Evolutionary conservation across 176 grass and related monocot species (phyloP).

Genomic region (Microstegium vimineum): DNA sequence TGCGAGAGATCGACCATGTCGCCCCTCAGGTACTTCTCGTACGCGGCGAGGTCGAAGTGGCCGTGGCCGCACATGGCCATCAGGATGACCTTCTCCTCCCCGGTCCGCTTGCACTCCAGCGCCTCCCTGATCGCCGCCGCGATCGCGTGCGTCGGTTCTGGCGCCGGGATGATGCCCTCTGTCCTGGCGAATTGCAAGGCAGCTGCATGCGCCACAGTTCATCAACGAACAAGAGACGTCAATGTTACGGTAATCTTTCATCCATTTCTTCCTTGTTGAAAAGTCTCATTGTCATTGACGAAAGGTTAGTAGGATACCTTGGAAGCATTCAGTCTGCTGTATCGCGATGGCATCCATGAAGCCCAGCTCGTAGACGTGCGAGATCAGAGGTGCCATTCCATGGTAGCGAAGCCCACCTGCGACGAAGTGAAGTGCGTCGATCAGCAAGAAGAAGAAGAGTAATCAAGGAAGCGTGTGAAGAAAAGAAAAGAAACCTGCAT

Average conservation of each 20-base stretch:
- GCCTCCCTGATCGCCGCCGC: constrained; percentile 92
- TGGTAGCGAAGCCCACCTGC: constrained; percentile 89
- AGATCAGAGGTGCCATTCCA: constrained; percentile 94
- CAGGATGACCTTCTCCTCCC: constrained; percentile 93
- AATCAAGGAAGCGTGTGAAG: background rate
- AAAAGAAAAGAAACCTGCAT: constrained; percentile 46
- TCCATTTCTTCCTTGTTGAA: background rate
- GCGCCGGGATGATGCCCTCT: constrained; percentile 95
- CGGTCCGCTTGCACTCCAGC: constrained; percentile 66
- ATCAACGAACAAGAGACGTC: background rate
- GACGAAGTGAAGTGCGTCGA: background rate
- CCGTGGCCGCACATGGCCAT: constrained; percentile 98
- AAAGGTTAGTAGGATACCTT: constrained; percentile 34
- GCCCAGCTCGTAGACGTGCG: constrained; percentile 83
- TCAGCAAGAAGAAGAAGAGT: background rate
- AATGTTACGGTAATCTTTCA: background rate
- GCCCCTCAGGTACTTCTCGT: constrained; percentile 79
- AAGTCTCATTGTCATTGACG: background rate
- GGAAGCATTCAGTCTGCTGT: constrained; percentile 87
- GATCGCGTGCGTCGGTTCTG: constrained; percentile 91
- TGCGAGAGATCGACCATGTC: constrained; percentile 73
- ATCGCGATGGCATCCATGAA: constrained; percentile 76
- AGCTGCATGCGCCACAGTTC: constrained; percentile 46
- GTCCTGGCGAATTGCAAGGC: constrained; percentile 81
- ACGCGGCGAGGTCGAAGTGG: constrained; percentile 81